Evolutionary conservation across 208 protist genomes (phyloP).

Genomic region (Trypanosomatidae sp.): DNA sequence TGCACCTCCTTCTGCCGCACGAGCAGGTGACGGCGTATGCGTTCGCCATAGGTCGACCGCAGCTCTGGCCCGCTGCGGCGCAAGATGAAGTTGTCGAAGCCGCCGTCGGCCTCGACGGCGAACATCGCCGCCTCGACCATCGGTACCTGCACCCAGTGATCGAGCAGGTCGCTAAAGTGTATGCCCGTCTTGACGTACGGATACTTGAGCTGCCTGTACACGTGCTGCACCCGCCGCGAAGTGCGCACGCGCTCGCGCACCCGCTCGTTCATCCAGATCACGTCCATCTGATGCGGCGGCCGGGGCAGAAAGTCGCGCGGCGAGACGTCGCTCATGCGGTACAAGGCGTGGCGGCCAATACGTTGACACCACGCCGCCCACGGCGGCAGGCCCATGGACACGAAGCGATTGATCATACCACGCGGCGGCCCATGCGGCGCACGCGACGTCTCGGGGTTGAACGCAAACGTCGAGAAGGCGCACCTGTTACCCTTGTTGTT

Average conservation of each 20-base stretch:
- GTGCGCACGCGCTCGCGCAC: conserved; percentile 82
- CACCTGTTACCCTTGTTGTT: too few relatives aligned
- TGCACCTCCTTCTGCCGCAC: conserved; percentile 83
- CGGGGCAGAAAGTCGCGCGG: conserved; percentile 63
- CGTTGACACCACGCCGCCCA: conserved; percentile 86
- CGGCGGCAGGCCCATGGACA: conserved; percentile 82
- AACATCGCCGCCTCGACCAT: conserved; percentile 87
- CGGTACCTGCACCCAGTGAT: conserved; percentile 88
- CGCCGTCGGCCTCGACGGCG: conserved; percentile 76
- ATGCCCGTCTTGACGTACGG: conserved; percentile 83
- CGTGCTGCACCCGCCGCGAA: conserved; percentile 76
- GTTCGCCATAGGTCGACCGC: conserved; percentile 82
- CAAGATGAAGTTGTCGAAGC: conserved; percentile 87
- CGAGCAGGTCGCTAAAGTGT: conserved; percentile 71
- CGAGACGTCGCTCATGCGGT: conserved; percentile 75
- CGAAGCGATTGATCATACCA: conserved; percentile 80
- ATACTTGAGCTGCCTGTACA: conserved; percentile 85
- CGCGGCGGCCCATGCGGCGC: conserved; percentile 71
- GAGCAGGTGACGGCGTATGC: conserved; percentile 76
- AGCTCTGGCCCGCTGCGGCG: conserved; percentile 65
- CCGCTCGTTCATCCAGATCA: conserved; percentile 86
- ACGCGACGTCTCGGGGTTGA: conserved; percentile 71
- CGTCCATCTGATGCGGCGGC: conserved; percentile 79
- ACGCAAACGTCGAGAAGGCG: conserved; percentile 74
- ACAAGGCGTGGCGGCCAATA: conserved; percentile 70